phyloP scores from a whole-genome alignment of 768 basidiomycete genomes.

The Scleroderma bovista region DNA sequence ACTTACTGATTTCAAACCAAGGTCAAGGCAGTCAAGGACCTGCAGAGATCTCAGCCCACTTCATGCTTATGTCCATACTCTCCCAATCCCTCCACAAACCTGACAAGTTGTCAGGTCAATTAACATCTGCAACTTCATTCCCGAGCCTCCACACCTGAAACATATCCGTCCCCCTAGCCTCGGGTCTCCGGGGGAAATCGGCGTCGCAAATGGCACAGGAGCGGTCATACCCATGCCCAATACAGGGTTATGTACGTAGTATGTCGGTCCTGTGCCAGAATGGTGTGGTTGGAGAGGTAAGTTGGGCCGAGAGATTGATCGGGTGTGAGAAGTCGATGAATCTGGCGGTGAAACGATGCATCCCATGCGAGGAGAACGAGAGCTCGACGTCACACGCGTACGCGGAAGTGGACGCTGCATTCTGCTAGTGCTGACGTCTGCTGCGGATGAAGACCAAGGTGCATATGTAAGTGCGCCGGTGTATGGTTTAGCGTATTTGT shows the following conservation, averaged over 20 bases:
- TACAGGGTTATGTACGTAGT: constrained; percentile 22
- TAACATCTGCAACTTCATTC: constrained; percentile 45
- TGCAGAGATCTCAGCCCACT: too few species aligned
- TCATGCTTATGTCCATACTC: constrained; percentile 40
- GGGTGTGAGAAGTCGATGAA: constrained; percentile 5
- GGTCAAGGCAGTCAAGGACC: too few species aligned
- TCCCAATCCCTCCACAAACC: constrained; percentile 60
- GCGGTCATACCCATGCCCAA: constrained; percentile 7
- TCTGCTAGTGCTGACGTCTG: constrained; percentile 9
- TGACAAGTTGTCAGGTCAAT: constrained; percentile 51
- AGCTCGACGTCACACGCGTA: too few species aligned
- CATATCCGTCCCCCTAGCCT: constrained; percentile 64
- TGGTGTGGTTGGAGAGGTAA: background rate
- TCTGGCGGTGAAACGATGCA: background rate
- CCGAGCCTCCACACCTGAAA: constrained; percentile 59
- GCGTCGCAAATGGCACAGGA: constrained; percentile 38
- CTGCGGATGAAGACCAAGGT: constrained; percentile 30
- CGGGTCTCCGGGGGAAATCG: constrained; percentile 60
- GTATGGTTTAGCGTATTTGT: constrained; percentile 58
- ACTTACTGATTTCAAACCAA: too few species aligned
- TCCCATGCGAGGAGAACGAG: background rate
- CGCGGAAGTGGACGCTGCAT: constrained; percentile 28
- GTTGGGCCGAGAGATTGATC: constrained; percentile 18
- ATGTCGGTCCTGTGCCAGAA: constrained; percentile 9
- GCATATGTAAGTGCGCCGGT: constrained; percentile 55